Evolutionary conservation across 257 asterid species (phyloP).

Genomic region (Rauvolfia tetraphylla): DNA sequence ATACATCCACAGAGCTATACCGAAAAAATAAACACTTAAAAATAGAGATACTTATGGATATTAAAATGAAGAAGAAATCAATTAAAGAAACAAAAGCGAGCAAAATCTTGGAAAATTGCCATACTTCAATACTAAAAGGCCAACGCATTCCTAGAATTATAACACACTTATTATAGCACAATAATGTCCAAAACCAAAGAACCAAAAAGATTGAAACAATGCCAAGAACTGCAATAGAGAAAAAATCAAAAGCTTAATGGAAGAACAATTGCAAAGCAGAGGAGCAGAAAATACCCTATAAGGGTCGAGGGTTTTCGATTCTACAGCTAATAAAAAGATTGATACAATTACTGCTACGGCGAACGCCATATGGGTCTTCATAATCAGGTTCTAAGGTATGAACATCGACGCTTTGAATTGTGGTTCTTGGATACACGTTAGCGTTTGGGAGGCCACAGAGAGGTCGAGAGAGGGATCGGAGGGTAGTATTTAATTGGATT

Average conservation of each 20-base stretch:
- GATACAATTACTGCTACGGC: conserved; percentile 28
- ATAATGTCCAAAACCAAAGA: neutral
- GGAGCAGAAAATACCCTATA: conserved; percentile 49
- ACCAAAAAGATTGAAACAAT: neutral
- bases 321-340: conserved; percentile 28
- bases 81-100: neutral
- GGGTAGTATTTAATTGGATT: neutral
- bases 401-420: neutral
- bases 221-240: neutral
- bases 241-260: too few relatives aligned
- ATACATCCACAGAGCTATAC: too few relatives aligned
- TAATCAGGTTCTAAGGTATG: conserved; percentile 6
- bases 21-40: neutral
- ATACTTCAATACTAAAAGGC: neutral
- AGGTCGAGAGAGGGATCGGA: too few relatives aligned
- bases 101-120: neutral
- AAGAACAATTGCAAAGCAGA: neutral
- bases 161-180: neutral
- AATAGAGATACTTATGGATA: too few relatives aligned
- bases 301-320: conserved; percentile 61
- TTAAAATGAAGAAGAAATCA: neutral
- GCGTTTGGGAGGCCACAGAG: too few relatives aligned
- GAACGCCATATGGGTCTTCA: conserved; percentile 35
- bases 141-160: neutral
- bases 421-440: neutral